Base-by-base conservation (phyloP, 2,329 filamentous ascomycete genomes). In the Cordyceps javanica region DNA sequence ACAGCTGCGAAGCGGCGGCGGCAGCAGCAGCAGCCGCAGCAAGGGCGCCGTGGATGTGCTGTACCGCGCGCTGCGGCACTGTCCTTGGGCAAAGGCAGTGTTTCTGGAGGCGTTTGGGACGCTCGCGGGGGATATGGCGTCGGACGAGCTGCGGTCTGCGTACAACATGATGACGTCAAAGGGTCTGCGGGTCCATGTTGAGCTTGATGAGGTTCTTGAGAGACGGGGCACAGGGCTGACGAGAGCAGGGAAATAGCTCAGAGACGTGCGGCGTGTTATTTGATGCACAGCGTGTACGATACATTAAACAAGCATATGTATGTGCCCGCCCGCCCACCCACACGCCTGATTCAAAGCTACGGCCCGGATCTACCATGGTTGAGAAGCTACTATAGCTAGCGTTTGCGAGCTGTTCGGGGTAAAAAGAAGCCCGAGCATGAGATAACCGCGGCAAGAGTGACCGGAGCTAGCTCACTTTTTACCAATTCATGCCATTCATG, bases 71-170 rank as follows among this genome's bases (percentile, higher is more conserved):
- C 53, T 82, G 30, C 69, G 68, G 10, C 71, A 76, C 19, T 81
- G 79, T 59, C 78, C 78, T 0, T 77, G 77, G 72, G 74, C 73
- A 5, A 82, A 80, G 67, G 71, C 70, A 30, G 62, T 80, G 34
- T 73, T 78, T 60, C 74, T 84, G 73, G 75, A 81, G 65, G 80
- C 74, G 0, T 83, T 83, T 64, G 62, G 63, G 36, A 75, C 72
- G n/a, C 62, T 80, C 30, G 68, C 68, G 13, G 64, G 69, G 8
- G 74, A 73, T 0, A 73, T 83, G 73, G 72, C 76, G 53, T 72
- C 73, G 21, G 68, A 69, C 1, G 81, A 83, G 62, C 67, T 84
- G 48, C 73, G 72, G 60, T 74, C 75, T 0, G 75, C 82, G 13
- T 78, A 77, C 58, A 69, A 73, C 39, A 76, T 73, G 2, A 75